Conservation (phyloP, 73 alveolate genomes). For the Durusdinium trenchii region DNA sequence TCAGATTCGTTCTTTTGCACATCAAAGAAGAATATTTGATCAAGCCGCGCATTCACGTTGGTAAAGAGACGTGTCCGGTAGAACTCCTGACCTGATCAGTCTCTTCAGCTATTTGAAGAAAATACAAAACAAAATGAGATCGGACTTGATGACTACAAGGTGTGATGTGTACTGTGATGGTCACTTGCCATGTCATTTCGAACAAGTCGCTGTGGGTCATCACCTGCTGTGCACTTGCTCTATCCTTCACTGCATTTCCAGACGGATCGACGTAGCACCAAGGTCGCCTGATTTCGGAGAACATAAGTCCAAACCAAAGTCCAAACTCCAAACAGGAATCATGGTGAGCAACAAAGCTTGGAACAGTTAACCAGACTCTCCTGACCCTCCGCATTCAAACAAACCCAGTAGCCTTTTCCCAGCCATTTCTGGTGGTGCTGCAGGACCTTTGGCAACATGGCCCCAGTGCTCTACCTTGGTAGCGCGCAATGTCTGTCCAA, state of each 20-base stretch:
- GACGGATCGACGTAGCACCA: constrained; percentile 26
- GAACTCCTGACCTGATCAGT: not conserved
- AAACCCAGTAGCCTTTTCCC: not conserved
- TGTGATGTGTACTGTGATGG: not conserved
- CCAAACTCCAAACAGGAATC: not conserved
- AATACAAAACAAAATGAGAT: not conserved
- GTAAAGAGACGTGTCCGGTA: constrained; percentile 33
- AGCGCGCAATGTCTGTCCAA: too few relatives aligned
- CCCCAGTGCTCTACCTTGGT: constrained; percentile 45
- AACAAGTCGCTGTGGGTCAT: constrained; percentile 30
- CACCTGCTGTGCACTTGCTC: constrained; percentile 32
- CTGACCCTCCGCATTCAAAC: not conserved
- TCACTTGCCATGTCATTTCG: not conserved
- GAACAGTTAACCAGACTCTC: too few relatives aligned
- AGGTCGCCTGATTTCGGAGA: not conserved
- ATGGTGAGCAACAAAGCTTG: too few relatives aligned
- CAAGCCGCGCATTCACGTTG: constrained; percentile 11
- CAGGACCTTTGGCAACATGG: constrained; percentile 25
- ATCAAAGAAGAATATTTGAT: not conserved
- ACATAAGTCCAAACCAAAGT: not conserved
- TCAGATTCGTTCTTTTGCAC: not conserved
- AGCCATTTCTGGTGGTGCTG: constrained; percentile 27
- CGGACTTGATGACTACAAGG: not conserved
- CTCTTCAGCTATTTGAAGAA: not conserved
- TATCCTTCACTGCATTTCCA: constrained; percentile 23